phyloP scores from a whole-genome alignment of 192 early-diverging fungal genomes.

The Oehlia diaphana region DNA sequence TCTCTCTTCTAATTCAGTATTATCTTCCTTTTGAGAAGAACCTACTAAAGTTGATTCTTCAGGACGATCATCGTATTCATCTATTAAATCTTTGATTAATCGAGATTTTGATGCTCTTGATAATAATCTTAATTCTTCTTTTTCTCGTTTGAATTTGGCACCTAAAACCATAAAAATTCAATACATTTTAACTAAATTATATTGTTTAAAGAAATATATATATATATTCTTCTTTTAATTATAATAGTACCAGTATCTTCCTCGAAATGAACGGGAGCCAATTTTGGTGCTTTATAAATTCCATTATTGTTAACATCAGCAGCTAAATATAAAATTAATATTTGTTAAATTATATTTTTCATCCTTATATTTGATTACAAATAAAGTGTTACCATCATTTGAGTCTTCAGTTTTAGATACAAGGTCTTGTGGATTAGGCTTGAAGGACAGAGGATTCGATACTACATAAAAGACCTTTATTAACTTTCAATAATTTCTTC shows the following conservation, averaged over 20 bases:
- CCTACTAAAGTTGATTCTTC: conserved; percentile 75
- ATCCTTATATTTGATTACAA: background rate
- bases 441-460: conserved; percentile 85
- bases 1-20: conserved; percentile 54
- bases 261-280: conserved; percentile 85
- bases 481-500: background rate
- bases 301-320: conserved; percentile 53
- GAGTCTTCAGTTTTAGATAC: conserved; percentile 43
- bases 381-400: conserved; percentile 28
- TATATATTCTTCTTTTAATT: background rate
- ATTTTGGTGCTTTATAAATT: conserved; percentile 84
- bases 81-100: conserved; percentile 79
- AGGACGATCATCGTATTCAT: conserved; percentile 84
- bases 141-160: conserved; percentile 55
- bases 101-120: conserved; percentile 77
- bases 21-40: conserved; percentile 65
- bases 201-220: background rate
- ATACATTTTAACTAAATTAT: background rate
- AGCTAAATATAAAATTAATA: conserved; percentile 3
- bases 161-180: background rate
- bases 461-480: conserved; percentile 27
- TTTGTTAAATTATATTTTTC: conserved; percentile 3
- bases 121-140: conserved; percentile 60
- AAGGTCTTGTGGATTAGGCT: conserved; percentile 80
- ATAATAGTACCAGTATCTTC: conserved; percentile 52